These are phyloP conservation scores for Leccinum fibrillosum DNA, from an alignment of 768 basidiomycete genomes.

Conservation along the genomic window DNA sequence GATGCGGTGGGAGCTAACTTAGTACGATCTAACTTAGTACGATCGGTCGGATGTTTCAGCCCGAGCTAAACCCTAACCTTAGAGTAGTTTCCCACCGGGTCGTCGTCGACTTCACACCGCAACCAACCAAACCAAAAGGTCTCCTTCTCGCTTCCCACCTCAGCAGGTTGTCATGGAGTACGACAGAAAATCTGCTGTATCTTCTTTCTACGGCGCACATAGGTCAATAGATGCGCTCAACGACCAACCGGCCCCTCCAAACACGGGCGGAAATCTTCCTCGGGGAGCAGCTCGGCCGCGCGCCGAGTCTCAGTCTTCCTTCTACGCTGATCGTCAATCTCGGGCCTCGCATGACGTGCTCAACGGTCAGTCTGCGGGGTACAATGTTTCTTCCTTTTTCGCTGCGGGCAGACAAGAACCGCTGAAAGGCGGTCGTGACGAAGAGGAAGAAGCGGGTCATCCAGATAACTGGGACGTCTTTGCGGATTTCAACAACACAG, in stretches of 20 bases:
- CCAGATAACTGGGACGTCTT: slow-evolving; percentile 72
- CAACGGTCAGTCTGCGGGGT: slow-evolving; percentile 58
- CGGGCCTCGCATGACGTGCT: slow-evolving; percentile 48
- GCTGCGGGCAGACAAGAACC: slow-evolving; percentile 71
- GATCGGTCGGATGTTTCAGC: neutral
- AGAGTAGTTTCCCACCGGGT: slow-evolving; percentile 13
- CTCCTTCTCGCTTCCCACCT: neutral
- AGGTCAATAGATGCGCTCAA: slow-evolving; percentile 66
- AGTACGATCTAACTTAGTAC: too few species aligned
- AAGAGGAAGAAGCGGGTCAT: slow-evolving; percentile 48
- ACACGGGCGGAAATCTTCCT: slow-evolving; percentile 14
- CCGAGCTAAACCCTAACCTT: slow-evolving; percentile 26
- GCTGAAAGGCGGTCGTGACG: slow-evolving; percentile 73
- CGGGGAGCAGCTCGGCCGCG: slow-evolving; percentile 41
- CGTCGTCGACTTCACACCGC: neutral
- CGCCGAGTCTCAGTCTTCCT: slow-evolving; percentile 74
- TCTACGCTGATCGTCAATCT: slow-evolving; percentile 42
- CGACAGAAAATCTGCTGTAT: slow-evolving; percentile 75
- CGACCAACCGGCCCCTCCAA: slow-evolving; percentile 35
- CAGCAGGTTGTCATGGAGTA: slow-evolving; percentile 52
- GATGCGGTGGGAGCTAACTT: too few species aligned
- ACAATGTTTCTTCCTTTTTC: slow-evolving; percentile 69
- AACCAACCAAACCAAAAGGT: neutral
- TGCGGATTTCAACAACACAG: slow-evolving; percentile 86
- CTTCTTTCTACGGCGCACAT: slow-evolving; percentile 70